Evolutionary conservation across 192 early-diverging fungal genomes (phyloP).

Genomic region (Backusella westeae): DNA sequence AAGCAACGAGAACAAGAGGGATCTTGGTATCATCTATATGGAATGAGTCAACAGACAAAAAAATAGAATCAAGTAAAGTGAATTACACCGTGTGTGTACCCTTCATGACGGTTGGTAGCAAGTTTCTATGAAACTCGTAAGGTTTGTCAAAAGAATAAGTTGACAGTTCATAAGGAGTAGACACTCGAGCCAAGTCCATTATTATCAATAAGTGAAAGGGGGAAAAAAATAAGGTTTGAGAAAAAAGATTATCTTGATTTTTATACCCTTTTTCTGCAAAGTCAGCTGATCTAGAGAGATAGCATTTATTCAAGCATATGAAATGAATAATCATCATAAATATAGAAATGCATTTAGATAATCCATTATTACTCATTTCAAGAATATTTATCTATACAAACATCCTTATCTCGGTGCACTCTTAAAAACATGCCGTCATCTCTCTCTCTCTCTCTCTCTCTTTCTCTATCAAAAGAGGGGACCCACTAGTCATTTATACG

Average conservation of each 20-base stretch:
- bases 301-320: too few species aligned
- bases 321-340: too few species aligned
- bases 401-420: too few species aligned
- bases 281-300: neutral
- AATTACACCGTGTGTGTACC: neutral
- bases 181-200: neutral
- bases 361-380: too few species aligned
- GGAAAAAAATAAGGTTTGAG: neutral
- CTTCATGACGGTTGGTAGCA: conserved; percentile 17
- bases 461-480: too few species aligned
- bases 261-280: neutral
- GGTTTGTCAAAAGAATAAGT: conserved; percentile 13
- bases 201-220: neutral
- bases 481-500: too few species aligned
- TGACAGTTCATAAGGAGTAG: conserved; percentile 6
- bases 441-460: too few species aligned
- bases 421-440: too few species aligned
- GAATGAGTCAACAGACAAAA: neutral
- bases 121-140: conserved; percentile 14
- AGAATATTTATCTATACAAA: too few species aligned
- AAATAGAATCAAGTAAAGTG: neutral
- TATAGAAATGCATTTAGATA: too few species aligned
- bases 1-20: conserved; percentile 92
- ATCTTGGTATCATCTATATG: conserved; percentile 56
- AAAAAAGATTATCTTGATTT: neutral